Conservation (phyloP, 2,329 filamentous ascomycete species). For the Pyrenophora teres region DNA sequence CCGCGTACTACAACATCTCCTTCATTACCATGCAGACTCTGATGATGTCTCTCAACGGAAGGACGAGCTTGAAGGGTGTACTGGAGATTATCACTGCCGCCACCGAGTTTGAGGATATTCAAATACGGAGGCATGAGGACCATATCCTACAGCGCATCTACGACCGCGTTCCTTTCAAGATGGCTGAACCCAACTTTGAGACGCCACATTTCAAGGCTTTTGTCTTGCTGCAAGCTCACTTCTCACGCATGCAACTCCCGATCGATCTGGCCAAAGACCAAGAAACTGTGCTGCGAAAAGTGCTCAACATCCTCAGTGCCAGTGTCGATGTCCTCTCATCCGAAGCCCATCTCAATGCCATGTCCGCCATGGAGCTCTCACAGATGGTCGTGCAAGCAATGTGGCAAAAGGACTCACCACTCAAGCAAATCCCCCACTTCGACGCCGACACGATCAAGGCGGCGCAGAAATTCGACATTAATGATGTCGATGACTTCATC, state of each 20-base stretch:
- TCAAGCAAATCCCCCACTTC: conserved; percentile 98
- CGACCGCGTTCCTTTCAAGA: conserved; percentile 92
- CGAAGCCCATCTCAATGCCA: conserved; percentile 93
- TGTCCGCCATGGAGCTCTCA: conserved; percentile 98
- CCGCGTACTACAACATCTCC: conserved; percentile 98
- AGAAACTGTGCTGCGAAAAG: conserved; percentile 81
- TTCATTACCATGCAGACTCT: conserved; percentile 99
- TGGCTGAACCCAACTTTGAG: conserved; percentile 82
- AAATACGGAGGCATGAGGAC: conserved; percentile 92
- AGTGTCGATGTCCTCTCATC: conserved; percentile 95
- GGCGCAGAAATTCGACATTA: conserved; percentile 80
- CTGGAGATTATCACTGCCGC: conserved; percentile 96
- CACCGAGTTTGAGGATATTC: conserved; percentile 93
- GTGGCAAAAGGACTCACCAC: conserved; percentile 96
- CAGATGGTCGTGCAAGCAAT: conserved; percentile 99
- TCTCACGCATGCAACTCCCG: conserved; percentile 94
- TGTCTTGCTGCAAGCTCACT: conserved; percentile 95
- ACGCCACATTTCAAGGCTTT: conserved; percentile 99
- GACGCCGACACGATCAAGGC: conserved; percentile 79
- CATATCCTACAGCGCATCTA: conserved; percentile 88
- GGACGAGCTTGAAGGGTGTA: conserved; percentile 95
- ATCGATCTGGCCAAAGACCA: conserved; percentile 97
- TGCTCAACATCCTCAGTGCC: conserved; percentile 85
- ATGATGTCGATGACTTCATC: conserved; percentile 97
- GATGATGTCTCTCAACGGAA: conserved; percentile 82